These are phyloP conservation scores for Panus rudis DNA, from an alignment of 768 basidiomycete species.

Conservation along the genomic window DNA sequence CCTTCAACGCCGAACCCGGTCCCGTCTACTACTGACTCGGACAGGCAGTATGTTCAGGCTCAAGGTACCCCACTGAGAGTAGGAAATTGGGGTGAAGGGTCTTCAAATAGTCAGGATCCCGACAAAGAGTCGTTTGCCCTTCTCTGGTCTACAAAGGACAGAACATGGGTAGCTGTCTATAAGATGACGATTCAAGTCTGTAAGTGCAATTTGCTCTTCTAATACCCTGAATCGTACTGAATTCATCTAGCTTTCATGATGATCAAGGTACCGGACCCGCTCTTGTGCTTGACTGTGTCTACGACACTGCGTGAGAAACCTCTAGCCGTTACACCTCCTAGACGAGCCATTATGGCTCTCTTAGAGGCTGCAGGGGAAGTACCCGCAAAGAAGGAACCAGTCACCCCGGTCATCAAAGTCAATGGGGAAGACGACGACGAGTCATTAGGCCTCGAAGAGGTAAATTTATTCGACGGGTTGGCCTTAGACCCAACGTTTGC, in stretches of 20 bases:
- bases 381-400: slow-evolving; percentile 12
- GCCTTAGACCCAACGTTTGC: slow-evolving; percentile 45
- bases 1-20: slow-evolving; percentile 82
- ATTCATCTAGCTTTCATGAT: slow-evolving; percentile 60
- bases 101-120: slow-evolving; percentile 12
- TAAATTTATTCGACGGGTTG: slow-evolving; percentile 63
- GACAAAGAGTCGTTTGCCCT: slow-evolving; percentile 56
- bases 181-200: slow-evolving; percentile 71
- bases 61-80: slow-evolving; percentile 72
- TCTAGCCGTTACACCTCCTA: slow-evolving; percentile 36
- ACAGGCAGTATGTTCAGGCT: slow-evolving; percentile 68
- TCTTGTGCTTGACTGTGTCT: slow-evolving; percentile 79
- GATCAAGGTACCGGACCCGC: slow-evolving; percentile 60
- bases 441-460: slow-evolving; percentile 51
- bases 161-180: slow-evolving; percentile 77
- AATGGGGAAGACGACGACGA: slow-evolving; percentile 32
- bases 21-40: slow-evolving; percentile 63
- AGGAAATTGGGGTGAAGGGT: slow-evolving; percentile 67
- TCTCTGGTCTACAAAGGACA: slow-evolving; percentile 53
- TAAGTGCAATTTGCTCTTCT: slow-evolving; percentile 32
- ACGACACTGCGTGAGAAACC: slow-evolving; percentile 84
- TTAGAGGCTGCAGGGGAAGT: slow-evolving; percentile 25
- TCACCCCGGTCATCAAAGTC: slow-evolving; percentile 23
- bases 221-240: neutral
- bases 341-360: slow-evolving; percentile 27